Percentiles rank a stretch among this genome's conserved stretches.
phyloP scores from a whole-genome alignment of 495 filamentous ascomycete species.

The Trichoderma asperelloides region DNA sequence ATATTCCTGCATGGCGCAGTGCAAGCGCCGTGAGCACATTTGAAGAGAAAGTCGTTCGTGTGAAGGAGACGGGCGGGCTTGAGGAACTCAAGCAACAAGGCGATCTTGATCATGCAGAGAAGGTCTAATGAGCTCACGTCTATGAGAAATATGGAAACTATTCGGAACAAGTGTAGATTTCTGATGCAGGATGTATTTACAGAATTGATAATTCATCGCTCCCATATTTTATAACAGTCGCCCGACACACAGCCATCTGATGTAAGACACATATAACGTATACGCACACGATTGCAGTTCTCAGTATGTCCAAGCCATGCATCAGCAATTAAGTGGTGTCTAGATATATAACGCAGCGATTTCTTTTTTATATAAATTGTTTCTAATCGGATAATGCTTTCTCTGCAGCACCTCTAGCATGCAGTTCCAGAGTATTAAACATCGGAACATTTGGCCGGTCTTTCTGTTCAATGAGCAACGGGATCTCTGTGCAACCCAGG shows the following conservation, averaged over 20 bases:
- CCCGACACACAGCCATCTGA: too few relatives aligned
- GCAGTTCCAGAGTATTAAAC: background rate
- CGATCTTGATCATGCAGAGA: background rate
- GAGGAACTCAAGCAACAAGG: background rate
- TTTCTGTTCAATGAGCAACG: background rate
- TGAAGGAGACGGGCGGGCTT: background rate
- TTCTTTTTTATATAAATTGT: background rate
- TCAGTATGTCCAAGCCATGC: too few relatives aligned
- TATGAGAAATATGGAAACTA: background rate
- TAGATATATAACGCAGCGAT: background rate
- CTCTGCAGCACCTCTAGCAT: background rate
- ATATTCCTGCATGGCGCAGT: conserved; percentile 17
- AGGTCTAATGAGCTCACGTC: background rate
- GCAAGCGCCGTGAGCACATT: background rate
- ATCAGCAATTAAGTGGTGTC: too few relatives aligned
- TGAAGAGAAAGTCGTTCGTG: background rate
- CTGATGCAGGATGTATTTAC: background rate
- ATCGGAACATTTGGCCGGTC: background rate
- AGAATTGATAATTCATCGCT: too few relatives aligned
- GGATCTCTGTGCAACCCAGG: background rate
- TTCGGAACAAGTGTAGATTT: background rate
- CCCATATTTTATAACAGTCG: too few relatives aligned
- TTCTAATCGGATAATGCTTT: background rate
- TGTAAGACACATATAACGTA: too few relatives aligned
- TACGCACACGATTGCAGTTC: too few relatives aligned